Percentiles rank a stretch among this genome's conserved stretches.
Conservation (phyloP, 2,329 filamentous ascomycete species). For the Claviceps pusilla region DNA sequence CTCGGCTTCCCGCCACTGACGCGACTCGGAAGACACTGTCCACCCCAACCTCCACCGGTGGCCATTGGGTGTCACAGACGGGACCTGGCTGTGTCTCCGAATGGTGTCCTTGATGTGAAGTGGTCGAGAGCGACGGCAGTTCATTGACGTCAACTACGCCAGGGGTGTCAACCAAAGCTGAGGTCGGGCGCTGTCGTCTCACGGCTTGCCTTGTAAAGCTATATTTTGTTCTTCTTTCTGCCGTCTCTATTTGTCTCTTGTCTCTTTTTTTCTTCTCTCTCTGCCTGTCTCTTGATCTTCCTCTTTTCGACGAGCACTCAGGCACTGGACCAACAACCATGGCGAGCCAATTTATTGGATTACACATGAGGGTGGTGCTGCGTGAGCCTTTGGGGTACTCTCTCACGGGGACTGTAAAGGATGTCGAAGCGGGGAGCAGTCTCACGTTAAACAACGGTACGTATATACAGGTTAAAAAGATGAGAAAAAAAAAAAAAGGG, state of each 20-base stretch:
- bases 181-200: not conserved
- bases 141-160: not conserved
- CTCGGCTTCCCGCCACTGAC: not conserved
- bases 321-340: constrained; percentile 9
- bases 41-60: not conserved
- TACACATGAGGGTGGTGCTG: constrained; percentile 61
- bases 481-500: too few species aligned
- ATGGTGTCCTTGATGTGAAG: not conserved
- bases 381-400: constrained; percentile 47
- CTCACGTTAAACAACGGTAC: constrained; percentile 58
- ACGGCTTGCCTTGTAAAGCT: not conserved
- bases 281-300: not conserved
- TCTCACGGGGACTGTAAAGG: constrained; percentile 55
- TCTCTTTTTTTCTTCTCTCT: not conserved
- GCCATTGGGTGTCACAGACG: not conserved
- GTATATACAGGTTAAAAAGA: too few species aligned
- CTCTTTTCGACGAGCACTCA: not conserved
- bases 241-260: too few species aligned
- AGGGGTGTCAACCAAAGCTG: not conserved
- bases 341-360: constrained; percentile 56
- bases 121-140: not conserved
- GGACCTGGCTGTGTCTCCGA: not conserved
- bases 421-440: constrained; percentile 51
- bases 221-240: too few species aligned
- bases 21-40: not conserved